phyloP scores from a whole-genome alignment of 306 rosid genomes.

The Cicer chorassanicum region DNA sequence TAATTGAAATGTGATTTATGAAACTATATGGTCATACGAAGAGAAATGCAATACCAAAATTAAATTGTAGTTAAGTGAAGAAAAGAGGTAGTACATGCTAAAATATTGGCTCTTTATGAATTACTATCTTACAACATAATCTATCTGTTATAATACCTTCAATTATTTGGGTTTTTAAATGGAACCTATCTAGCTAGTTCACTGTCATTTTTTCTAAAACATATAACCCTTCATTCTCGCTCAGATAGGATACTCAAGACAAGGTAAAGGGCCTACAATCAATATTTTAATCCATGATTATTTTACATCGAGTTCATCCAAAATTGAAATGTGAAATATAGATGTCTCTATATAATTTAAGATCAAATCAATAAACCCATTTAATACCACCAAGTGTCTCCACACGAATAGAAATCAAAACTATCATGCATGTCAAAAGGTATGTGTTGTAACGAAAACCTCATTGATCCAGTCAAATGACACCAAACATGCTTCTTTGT shows the following conservation, averaged over 20 bases:
- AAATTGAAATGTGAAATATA: slow-evolving; percentile 5
- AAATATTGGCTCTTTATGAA: too few relatives aligned
- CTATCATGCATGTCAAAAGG: not conserved
- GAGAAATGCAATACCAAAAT: too few relatives aligned
- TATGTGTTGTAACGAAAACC: not conserved
- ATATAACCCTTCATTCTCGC: not conserved
- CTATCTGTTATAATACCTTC: too few relatives aligned
- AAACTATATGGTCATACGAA: too few relatives aligned
- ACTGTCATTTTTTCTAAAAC: not conserved
- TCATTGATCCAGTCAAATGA: slow-evolving; percentile 7
- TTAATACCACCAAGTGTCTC: not conserved
- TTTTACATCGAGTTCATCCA: not conserved
- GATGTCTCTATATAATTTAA: not conserved
- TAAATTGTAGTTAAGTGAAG: too few relatives aligned
- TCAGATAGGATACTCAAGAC: not conserved
- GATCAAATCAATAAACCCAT: slow-evolving; percentile 4
- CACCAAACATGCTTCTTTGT: not conserved
- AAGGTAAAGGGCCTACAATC: not conserved
- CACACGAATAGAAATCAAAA: not conserved
- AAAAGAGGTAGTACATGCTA: too few relatives aligned
- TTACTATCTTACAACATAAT: not conserved
- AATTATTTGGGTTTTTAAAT: not conserved
- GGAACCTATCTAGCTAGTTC: not conserved
- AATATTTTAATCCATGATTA: slow-evolving; percentile 6
- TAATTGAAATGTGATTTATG: too few relatives aligned